Conservation (phyloP, 2,329 filamentous ascomycete genomes). For the Neurospora sp. region DNA sequence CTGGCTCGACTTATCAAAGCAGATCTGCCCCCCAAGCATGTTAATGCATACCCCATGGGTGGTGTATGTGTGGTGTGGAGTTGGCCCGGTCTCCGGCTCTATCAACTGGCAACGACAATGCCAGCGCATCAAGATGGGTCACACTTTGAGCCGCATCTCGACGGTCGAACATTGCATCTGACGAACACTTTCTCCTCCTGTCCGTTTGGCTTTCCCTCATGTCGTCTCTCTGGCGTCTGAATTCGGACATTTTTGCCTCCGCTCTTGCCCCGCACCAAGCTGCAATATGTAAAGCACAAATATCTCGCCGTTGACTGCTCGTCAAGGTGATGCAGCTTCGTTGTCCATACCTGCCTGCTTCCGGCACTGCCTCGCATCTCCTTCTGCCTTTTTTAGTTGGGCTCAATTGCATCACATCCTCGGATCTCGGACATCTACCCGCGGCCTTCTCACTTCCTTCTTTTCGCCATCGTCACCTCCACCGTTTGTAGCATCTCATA, state of each 20-base stretch:
- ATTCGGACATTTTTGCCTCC: slow-evolving; percentile 29
- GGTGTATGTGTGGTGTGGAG: slow-evolving; percentile 39
- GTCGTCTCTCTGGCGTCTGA: slow-evolving; percentile 27
- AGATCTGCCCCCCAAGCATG: slow-evolving; percentile 33
- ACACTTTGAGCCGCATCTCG: slow-evolving; percentile 58
- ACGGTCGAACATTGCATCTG: slow-evolving; percentile 41
- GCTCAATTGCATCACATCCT: slow-evolving; percentile 41
- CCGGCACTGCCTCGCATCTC: slow-evolving; percentile 15
- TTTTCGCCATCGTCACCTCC: slow-evolving; percentile 3
- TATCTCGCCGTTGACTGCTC: slow-evolving; percentile 48
- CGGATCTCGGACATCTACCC: slow-evolving; percentile 24
- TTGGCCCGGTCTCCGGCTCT: slow-evolving; percentile 50
- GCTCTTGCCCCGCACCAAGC: slow-evolving; percentile 40
- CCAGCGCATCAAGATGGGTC: slow-evolving; percentile 83
- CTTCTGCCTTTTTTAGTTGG: slow-evolving; percentile 36
- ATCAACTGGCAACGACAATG: slow-evolving; percentile 77
- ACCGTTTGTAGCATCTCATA: background rate
- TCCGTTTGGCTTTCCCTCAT: slow-evolving; percentile 28
- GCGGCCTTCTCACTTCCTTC: slow-evolving; percentile 19
- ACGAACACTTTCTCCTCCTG: slow-evolving; percentile 34
- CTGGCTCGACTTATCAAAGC: slow-evolving; percentile 25
- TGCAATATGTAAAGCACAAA: slow-evolving; percentile 53
- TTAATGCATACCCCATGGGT: slow-evolving; percentile 39
- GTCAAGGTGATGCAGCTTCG: slow-evolving; percentile 7
- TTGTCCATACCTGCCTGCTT: slow-evolving; percentile 32